Conservation (phyloP, 192 early-diverging fungal species). For the Podila verticillata region DNA sequence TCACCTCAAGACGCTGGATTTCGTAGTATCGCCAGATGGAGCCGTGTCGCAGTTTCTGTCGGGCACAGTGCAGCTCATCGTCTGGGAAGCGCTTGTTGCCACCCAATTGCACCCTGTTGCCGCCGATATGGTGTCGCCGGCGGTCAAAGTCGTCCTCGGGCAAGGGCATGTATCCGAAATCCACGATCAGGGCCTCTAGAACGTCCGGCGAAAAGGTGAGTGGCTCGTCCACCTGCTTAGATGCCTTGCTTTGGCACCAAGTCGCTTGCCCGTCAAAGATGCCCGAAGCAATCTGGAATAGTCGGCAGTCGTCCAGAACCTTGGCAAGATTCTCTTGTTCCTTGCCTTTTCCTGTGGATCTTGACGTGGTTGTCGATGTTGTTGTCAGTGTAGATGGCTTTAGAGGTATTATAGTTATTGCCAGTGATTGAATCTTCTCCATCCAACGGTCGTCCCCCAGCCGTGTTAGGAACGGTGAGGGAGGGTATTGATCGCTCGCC, state of each 20-base stretch:
- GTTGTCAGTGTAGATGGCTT: background rate
- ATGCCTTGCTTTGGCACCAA: background rate
- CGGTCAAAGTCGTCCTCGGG: slow-evolving; percentile 42
- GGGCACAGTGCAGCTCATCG: slow-evolving; percentile 31
- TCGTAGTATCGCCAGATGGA: slow-evolving; percentile 49
- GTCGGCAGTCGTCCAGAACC: slow-evolving; percentile 39
- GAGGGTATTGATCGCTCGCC: slow-evolving; percentile 6
- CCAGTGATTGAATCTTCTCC: slow-evolving; percentile 13
- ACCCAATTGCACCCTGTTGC: slow-evolving; percentile 13
- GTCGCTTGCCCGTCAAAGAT: slow-evolving; percentile 37
- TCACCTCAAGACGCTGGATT: slow-evolving; percentile 28
- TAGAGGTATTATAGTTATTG: background rate
- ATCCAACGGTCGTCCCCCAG: slow-evolving; percentile 23
- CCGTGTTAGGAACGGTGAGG: slow-evolving; percentile 28
- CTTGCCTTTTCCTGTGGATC: background rate
- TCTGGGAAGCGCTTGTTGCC: slow-evolving; percentile 20
- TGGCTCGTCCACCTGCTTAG: slow-evolving; percentile 27
- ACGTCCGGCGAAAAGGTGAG: slow-evolving; percentile 4
- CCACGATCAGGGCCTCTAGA: slow-evolving; percentile 10
- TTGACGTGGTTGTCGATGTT: background rate
- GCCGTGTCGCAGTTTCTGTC: slow-evolving; percentile 15
- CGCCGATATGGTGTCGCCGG: slow-evolving; percentile 25
- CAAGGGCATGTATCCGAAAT: slow-evolving; percentile 46
- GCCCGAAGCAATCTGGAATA: slow-evolving; percentile 38
- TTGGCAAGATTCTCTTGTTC: slow-evolving; percentile 1